Percentiles rank a stretch among this genome's conserved stretches.
Evolutionary conservation across 2,329 filamentous ascomycete genomes (phyloP).

Genomic region (Helminthosporium solani): DNA sequence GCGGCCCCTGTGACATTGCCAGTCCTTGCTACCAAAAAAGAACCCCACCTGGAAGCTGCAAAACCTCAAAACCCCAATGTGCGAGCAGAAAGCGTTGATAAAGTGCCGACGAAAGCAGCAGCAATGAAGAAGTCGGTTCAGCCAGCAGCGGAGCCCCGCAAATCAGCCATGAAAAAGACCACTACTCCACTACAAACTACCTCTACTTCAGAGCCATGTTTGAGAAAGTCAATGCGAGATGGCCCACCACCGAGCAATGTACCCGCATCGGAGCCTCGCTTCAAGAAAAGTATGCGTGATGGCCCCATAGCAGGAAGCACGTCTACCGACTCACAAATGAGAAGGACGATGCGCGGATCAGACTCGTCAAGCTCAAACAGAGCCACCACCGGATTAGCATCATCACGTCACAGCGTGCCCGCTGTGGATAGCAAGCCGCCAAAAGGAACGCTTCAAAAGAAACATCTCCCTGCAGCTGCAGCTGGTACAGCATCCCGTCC

Average conservation of each 20-base stretch:
- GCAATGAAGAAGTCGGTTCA: slow-evolving; percentile 8
- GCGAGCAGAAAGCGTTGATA: neutral
- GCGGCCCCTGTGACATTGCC: neutral
- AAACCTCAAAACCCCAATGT: neutral
- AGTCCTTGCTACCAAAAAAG: neutral
- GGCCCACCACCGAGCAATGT: slow-evolving; percentile 8
- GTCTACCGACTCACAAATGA: slow-evolving; percentile 39
- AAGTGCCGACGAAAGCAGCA: slow-evolving; percentile 1
- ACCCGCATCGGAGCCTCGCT: slow-evolving; percentile 22
- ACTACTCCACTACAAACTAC: slow-evolving; percentile 27
- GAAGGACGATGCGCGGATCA: slow-evolving; percentile 50
- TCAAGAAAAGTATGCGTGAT: slow-evolving; percentile 41
- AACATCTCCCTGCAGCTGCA: slow-evolving; percentile 34
- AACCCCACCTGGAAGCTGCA: neutral
- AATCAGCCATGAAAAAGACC: slow-evolving; percentile 46
- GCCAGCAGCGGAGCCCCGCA: slow-evolving; percentile 35
- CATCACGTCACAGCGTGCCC: slow-evolving; percentile 37
- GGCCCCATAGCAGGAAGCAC: slow-evolving; percentile 3
- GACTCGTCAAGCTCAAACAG: slow-evolving; percentile 31
- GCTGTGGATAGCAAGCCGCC: slow-evolving; percentile 26
- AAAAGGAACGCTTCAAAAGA: slow-evolving; percentile 43
- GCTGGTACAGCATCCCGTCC: slow-evolving; percentile 13
- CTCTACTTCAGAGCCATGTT: slow-evolving; percentile 27
- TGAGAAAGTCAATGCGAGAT: slow-evolving; percentile 42
- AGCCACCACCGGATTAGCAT: slow-evolving; percentile 30